Conservation (phyloP, 805 yeast genomes). For the Blastobotrys attinorum region DNA sequence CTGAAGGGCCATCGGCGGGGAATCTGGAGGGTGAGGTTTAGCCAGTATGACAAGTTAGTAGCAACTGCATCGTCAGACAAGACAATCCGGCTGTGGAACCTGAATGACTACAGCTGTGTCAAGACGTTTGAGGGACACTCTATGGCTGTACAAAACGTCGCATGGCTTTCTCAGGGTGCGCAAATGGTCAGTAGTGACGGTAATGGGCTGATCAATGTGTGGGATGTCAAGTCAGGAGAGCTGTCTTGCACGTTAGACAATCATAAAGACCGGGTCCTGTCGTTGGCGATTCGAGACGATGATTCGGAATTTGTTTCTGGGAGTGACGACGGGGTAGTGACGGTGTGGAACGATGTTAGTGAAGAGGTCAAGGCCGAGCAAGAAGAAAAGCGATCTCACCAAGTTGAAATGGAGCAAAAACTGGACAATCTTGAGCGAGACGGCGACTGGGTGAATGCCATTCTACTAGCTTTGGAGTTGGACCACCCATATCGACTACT, state of each 20-base stretch:
- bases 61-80: constrained; percentile 91
- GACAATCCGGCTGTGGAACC: constrained; percentile 81
- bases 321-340: constrained; percentile 90
- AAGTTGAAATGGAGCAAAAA: constrained; percentile 83
- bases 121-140: constrained; percentile 92
- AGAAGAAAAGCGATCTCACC: constrained; percentile 43
- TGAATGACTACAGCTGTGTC: constrained; percentile 64
- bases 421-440: constrained; percentile 63
- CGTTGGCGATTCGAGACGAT: constrained; percentile 59
- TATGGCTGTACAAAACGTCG: constrained; percentile 79
- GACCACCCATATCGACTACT: constrained; percentile 87
- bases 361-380: constrained; percentile 55
- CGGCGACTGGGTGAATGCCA: constrained; percentile 84
- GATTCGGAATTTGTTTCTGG: constrained; percentile 70
- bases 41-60: constrained; percentile 65
- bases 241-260: constrained; percentile 76
- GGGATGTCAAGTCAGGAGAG: constrained; percentile 78
- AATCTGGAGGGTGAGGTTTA: constrained; percentile 83
- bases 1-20: constrained; percentile 91
- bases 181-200: constrained; percentile 77
- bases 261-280: constrained; percentile 94
- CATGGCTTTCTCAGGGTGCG: constrained; percentile 56
- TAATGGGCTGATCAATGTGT: constrained; percentile 85
- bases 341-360: constrained; percentile 83
- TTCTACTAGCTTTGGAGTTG: constrained; percentile 72